A percentile compares a stretch with the other conserved stretches of the same genome.
Conservation (phyloP, 768 basidiomycete species). For the Auricularia cornea region DNA sequence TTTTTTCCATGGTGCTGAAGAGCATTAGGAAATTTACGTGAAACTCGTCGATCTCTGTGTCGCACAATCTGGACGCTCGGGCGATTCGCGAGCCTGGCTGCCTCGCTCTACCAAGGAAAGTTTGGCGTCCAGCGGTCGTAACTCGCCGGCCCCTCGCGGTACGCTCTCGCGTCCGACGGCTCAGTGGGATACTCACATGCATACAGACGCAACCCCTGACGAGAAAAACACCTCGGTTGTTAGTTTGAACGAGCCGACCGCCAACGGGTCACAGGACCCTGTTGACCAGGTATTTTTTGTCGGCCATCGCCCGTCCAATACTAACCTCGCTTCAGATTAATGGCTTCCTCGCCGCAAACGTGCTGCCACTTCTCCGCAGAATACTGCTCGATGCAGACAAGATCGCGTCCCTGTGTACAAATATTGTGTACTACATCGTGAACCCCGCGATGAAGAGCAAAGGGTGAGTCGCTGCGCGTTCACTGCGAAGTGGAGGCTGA, state of each 20-base stretch:
- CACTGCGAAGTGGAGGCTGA: constrained; percentile 10
- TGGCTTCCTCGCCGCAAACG: constrained; percentile 55
- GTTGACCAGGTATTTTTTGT: not conserved
- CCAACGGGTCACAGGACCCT: not conserved
- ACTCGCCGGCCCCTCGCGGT: constrained; percentile 60
- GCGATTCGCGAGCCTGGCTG: constrained; percentile 75
- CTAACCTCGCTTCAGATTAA: constrained; percentile 43
- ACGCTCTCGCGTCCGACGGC: constrained; percentile 10
- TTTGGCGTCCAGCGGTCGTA: constrained; percentile 53
- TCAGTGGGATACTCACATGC: not conserved
- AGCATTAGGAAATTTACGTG: constrained; percentile 74
- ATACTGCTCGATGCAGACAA: constrained; percentile 83
- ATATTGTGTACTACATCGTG: constrained; percentile 78
- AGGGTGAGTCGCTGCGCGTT: constrained; percentile 33
- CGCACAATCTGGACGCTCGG: constrained; percentile 59
- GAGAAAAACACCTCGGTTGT: constrained; percentile 39
- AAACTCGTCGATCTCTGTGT: constrained; percentile 80
- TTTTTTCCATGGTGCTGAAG: constrained; percentile 1
- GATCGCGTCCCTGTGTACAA: constrained; percentile 67
- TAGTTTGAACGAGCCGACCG: not conserved
- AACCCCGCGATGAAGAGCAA: constrained; percentile 73
- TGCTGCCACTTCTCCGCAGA: constrained; percentile 66
- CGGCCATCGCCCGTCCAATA: not conserved
- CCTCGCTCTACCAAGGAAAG: constrained; percentile 59
- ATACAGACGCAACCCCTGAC: constrained; percentile 38